Evolutionary conservation across 2,329 filamentous ascomycete species (phyloP).

Genomic region (Xylaria multiplex): DNA sequence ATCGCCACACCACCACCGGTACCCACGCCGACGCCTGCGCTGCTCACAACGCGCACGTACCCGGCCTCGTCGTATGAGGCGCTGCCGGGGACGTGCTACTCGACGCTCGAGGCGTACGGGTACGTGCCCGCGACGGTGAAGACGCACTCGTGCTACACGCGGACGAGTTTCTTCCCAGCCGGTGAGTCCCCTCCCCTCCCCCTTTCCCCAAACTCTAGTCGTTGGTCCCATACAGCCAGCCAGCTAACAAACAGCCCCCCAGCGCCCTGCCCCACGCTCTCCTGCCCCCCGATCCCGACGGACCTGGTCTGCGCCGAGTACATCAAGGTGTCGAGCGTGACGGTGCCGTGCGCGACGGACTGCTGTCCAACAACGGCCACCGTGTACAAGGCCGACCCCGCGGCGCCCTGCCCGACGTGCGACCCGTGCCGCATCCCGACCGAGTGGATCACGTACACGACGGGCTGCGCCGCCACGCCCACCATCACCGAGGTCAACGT

Average conservation of each 20-base stretch:
- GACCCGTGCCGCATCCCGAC: conserved; percentile 44
- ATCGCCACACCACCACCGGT: background rate
- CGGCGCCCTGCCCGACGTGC: conserved; percentile 43
- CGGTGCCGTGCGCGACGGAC: conserved; percentile 51
- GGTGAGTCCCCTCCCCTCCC: conserved; percentile 31
- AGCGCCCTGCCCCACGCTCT: conserved; percentile 44
- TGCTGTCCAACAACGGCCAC: conserved; percentile 54
- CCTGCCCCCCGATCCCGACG: conserved; percentile 38
- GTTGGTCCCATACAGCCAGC: background rate
- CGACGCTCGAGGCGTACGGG: conserved; percentile 39
- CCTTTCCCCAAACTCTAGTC: too few species aligned
- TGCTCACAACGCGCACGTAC: background rate
- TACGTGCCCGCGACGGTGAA: conserved; percentile 39
- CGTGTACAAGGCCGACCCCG: conserved; percentile 31
- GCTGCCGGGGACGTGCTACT: conserved; percentile 42
- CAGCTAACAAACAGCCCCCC: background rate
- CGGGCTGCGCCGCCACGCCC: conserved; percentile 41
- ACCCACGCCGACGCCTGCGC: background rate
- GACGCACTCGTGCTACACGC: conserved; percentile 43
- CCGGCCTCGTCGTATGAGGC: background rate
- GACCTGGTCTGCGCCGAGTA: conserved; percentile 46
- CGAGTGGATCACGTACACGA: conserved; percentile 45
- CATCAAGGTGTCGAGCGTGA: conserved; percentile 48
- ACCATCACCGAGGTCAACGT: conserved; percentile 38
- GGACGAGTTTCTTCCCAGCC: conserved; percentile 36